A percentile compares a stretch with the other conserved stretches of the same genome.
phyloP scores from a whole-genome alignment of 202 grass and related monocot genomes.

The Cymbopogon flexuosus region DNA sequence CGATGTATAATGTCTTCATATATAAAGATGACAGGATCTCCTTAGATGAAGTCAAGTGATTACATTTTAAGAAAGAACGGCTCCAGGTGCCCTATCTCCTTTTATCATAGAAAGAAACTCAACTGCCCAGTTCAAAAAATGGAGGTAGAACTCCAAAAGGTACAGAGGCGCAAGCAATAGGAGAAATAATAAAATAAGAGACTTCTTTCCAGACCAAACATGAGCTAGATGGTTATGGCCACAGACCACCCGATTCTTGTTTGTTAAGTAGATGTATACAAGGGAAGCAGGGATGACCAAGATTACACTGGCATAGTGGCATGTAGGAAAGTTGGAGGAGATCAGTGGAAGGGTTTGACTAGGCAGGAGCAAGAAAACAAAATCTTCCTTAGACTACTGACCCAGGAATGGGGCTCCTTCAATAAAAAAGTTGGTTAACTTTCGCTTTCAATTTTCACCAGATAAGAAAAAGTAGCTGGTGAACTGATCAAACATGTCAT shows the following conservation, averaged over 20 bases:
- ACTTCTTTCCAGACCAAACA: background rate
- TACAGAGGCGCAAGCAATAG: background rate
- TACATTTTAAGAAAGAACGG: background rate
- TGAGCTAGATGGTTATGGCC: background rate
- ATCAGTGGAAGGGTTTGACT: conserved; percentile 9
- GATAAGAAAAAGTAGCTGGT: background rate
- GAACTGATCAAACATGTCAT: background rate
- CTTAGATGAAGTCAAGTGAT: background rate
- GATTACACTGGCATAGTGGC: background rate
- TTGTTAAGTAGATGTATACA: background rate
- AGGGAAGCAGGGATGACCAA: background rate
- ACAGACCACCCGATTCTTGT: background rate
- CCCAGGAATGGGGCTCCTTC: background rate
- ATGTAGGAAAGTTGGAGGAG: background rate
- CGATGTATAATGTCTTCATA: background rate
- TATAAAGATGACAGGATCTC: background rate
- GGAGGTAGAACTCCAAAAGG: background rate
- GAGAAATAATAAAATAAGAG: background rate
- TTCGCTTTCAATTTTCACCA: conserved; percentile 23
- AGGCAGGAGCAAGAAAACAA: background rate
- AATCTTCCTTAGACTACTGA: background rate
- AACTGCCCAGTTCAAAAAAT: background rate
- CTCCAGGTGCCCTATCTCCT: background rate
- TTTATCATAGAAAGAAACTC: background rate
- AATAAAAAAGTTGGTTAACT: background rate